These are phyloP conservation scores for Rhynchosporium graminicola DNA, from an alignment of 2,329 filamentous ascomycete genomes.

Conservation along the genomic window DNA sequence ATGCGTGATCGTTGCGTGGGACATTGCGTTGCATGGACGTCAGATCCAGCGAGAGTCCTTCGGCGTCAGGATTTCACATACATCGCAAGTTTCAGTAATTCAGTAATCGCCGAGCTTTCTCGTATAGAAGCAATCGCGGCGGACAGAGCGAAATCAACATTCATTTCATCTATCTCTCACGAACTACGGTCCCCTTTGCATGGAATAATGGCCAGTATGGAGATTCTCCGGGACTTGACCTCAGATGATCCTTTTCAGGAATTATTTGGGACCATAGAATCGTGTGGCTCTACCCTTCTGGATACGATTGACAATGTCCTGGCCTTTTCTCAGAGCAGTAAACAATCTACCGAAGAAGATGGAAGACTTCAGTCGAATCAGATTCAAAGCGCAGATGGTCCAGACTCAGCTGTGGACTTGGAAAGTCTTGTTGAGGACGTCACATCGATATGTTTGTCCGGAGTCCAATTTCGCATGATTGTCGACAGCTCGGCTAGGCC, in stretches of 20 bases:
- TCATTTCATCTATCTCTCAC: slow-evolving; percentile 50
- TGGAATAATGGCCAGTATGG: slow-evolving; percentile 54
- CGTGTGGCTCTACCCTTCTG: slow-evolving; percentile 27
- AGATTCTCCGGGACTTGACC: slow-evolving; percentile 31
- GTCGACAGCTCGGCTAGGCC: slow-evolving; percentile 1
- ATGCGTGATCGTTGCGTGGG: slow-evolving; percentile 5
- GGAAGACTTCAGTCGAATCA: background rate
- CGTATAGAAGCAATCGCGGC: slow-evolving; percentile 50
- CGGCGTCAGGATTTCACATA: slow-evolving; percentile 32
- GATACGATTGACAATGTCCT: slow-evolving; percentile 40
- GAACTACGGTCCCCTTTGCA: slow-evolving; percentile 61
- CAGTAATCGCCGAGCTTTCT: slow-evolving; percentile 53
- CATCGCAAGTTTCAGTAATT: slow-evolving; percentile 44
- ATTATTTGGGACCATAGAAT: slow-evolving; percentile 28
- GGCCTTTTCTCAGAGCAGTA: slow-evolving; percentile 48
- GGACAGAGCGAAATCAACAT: slow-evolving; percentile 53
- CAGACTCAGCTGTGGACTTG: slow-evolving; percentile 4
- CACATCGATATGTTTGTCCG: background rate
- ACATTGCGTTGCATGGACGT: slow-evolving; percentile 12
- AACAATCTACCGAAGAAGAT: background rate
- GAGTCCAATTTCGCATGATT: background rate
- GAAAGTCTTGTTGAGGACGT: slow-evolving; percentile 15
- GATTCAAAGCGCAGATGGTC: background rate
- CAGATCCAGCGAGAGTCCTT: slow-evolving; percentile 9
- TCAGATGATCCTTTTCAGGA: slow-evolving; percentile 16